phyloP scores from a whole-genome alignment of 2,329 filamentous ascomycete genomes.

The Fusarium circinatum region DNA sequence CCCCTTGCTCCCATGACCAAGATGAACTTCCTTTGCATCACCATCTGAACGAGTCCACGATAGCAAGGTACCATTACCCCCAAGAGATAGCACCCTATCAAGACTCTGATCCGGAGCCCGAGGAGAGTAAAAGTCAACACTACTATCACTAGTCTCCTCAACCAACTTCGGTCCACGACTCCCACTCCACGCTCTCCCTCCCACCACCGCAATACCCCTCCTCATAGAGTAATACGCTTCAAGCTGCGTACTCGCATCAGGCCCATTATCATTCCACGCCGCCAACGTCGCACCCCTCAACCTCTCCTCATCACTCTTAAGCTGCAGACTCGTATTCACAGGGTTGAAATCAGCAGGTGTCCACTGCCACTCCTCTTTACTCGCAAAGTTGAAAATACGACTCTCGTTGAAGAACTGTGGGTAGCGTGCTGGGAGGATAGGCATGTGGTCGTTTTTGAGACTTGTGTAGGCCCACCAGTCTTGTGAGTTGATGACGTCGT shows the following conservation, averaged over 20 bases:
- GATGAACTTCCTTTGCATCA: background rate
- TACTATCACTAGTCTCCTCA: background rate
- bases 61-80: background rate
- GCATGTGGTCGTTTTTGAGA: slow-evolving; percentile 25
- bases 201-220: slow-evolving; percentile 15
- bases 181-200: slow-evolving; percentile 14
- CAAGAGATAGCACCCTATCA: background rate
- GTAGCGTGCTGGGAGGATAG: slow-evolving; percentile 14
- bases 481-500: slow-evolving; percentile 18
- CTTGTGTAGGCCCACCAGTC: slow-evolving; percentile 30
- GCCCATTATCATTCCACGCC: slow-evolving; percentile 18
- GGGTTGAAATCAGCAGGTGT: slow-evolving; percentile 11
- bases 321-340: slow-evolving; percentile 6
- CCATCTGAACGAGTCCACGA: background rate
- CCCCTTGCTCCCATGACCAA: slow-evolving; percentile 6
- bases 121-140: slow-evolving; percentile 13
- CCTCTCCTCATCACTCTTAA: background rate
- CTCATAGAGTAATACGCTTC: slow-evolving; percentile 26
- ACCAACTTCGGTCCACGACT: slow-evolving; percentile 1
- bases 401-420: slow-evolving; percentile 23
- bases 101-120: slow-evolving; percentile 10
- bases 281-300: slow-evolving; percentile 3
- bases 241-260: slow-evolving; percentile 11
- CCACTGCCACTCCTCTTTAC: slow-evolving; percentile 10
- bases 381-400: slow-evolving; percentile 5